phyloP scores from a whole-genome alignment of 306 rosid genomes.

The Luffa aegyptiaca region DNA sequence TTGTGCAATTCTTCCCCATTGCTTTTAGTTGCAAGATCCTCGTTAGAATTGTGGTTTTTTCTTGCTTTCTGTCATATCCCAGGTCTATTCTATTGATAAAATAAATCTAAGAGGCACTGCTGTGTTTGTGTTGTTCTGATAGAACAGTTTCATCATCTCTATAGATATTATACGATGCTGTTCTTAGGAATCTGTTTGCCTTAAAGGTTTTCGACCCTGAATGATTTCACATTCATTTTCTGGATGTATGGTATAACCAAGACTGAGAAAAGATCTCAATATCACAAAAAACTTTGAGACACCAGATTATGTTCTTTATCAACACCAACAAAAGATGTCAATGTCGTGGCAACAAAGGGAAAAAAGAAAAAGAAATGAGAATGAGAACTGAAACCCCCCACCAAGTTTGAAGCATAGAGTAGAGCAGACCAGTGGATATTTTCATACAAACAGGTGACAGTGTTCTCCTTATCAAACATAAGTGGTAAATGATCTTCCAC shows the following conservation, averaged over 20 bases:
- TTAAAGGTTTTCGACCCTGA: neutral
- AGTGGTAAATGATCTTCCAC: slow-evolving; percentile 5
- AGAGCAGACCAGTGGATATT: neutral
- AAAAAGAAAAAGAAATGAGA: neutral
- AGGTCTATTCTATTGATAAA: neutral
- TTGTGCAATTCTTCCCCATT: neutral
- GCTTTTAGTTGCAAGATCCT: neutral
- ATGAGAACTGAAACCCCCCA: neutral
- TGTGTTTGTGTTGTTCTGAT: neutral
- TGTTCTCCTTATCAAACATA: neutral
- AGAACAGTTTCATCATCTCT: neutral
- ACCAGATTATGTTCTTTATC: neutral
- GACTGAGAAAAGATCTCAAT: neutral
- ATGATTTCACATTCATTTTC: neutral
- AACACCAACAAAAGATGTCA: neutral
- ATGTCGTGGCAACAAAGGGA: neutral
- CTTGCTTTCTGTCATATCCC: neutral
- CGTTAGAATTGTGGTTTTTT: neutral
- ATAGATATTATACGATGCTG: neutral
- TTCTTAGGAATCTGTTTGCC: neutral
- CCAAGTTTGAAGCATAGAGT: neutral
- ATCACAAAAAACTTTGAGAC: neutral
- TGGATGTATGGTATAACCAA: neutral
- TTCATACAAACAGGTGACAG: neutral
- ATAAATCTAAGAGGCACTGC: neutral